Evolutionary conservation across 1,284 basidiomycete species (phyloP), one percentile per base, ranked within the genome.

Genomic region (Melanopsichium pennsylvanicum): DNA sequence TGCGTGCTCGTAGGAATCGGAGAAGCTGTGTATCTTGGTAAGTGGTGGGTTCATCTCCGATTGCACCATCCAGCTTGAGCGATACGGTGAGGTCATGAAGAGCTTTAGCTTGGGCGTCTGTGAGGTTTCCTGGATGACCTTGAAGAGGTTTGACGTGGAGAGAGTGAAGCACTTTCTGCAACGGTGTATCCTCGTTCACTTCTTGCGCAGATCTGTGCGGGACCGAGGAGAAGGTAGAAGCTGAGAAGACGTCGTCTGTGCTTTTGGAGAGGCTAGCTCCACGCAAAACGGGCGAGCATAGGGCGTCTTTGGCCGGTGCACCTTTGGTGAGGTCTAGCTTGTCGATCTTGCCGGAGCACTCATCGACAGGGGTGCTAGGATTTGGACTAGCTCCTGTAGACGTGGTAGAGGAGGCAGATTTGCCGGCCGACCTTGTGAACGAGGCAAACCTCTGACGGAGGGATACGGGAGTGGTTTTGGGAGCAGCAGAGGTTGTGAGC

Each of bases 111-210:
- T 80, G 78, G 1, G 57, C 27, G 0, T 54, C 26, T 2, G 62
- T 60, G 22, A 79, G 50, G 48, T 78, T 80, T 19, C 78, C 78
- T 0, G 71, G 58, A 37, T 80, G 78, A 3, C 78, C 78, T 0
- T 67, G 68, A 10, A 61, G 55, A 4, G 73, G 59, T 26, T 54
- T 27, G 4, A 58, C 64, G 5, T 52, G 42, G 16, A 49, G 54
- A 29, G 27, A 50, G 18, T 44, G 27, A 6, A 63, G 35, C 5
- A 63, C 27, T 2, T 37, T 23, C 29, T 62, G 55, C 11, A 69
- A 44, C 6, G 66, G 55, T n/a, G 66, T 59, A 15, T 63, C 50
- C 7, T 63, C 40, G 16, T 27, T 45, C 16, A 50, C 19, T 27
- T 59, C 59, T 4, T 37, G 32, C 0, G 48, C 40, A 1, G 36